phyloP scores from a whole-genome alignment of 768 basidiomycete species.

The Hygrocybe punicea region DNA sequence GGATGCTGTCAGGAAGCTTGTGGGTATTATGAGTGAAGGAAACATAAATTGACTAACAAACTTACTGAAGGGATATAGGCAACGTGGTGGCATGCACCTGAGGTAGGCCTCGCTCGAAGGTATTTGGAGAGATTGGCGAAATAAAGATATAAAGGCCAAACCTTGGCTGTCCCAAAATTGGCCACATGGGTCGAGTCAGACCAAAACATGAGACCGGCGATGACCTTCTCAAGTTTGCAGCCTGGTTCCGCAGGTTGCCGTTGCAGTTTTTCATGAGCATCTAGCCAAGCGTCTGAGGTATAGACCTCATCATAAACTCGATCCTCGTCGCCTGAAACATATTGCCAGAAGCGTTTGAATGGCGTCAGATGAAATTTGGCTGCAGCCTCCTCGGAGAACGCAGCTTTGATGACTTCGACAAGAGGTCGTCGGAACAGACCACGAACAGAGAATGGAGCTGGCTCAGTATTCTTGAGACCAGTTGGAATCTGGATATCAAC shows the following conservation, averaged over 20 bases:
- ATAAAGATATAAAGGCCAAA: conserved; percentile 44
- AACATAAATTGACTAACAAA: neutral
- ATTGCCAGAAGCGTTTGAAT: conserved; percentile 24
- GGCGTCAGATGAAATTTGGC: conserved; percentile 20
- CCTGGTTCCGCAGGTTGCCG: conserved; percentile 10
- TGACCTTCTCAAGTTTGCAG: conserved; percentile 19
- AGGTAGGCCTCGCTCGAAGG: conserved; percentile 24
- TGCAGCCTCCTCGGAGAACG: conserved; percentile 11
- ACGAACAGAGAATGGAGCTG: conserved; percentile 3
- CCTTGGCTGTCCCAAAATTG: conserved; percentile 34
- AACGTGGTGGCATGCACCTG: conserved; percentile 30
- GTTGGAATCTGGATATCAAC: conserved; percentile 16
- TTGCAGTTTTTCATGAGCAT: conserved; percentile 18
- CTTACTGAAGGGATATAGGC: conserved; percentile 41
- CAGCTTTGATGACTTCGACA: conserved; percentile 23
- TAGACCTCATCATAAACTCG: conserved; percentile 18
- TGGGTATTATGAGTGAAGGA: neutral
- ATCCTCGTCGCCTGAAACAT: conserved; percentile 16
- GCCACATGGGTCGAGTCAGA: conserved; percentile 34
- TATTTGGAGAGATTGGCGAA: conserved; percentile 46
- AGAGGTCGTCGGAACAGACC: conserved; percentile 27
- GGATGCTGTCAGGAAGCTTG: conserved; percentile 9
- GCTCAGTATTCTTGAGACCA: conserved; percentile 4
- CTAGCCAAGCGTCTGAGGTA: conserved; percentile 12
- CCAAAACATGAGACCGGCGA: conserved; percentile 28